These are phyloP conservation scores for Clarireedia paspali DNA, from an alignment of 2,329 filamentous ascomycete species.

Conservation along the genomic window DNA sequence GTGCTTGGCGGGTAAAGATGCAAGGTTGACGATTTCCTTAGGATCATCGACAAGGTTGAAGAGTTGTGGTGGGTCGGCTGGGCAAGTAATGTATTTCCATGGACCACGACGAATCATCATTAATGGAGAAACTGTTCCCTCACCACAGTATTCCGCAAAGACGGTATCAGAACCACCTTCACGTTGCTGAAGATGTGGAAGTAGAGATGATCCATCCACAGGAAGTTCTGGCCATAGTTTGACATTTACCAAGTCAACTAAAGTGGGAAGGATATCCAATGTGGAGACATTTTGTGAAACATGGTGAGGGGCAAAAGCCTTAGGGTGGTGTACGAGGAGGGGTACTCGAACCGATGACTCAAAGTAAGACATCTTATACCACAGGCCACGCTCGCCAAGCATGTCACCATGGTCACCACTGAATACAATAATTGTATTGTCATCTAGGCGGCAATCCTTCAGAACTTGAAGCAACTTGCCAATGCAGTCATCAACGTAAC, in stretches of 20 bases:
- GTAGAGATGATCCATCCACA: conserved; percentile 75
- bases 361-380: conserved; percentile 98
- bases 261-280: conserved; percentile 80
- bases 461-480: conserved; percentile 73
- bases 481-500: conserved; percentile 89
- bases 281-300: conserved; percentile 83
- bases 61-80: conserved; percentile 75
- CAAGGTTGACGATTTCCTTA: conserved; percentile 32
- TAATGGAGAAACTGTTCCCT: conserved; percentile 79
- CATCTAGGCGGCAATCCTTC: conserved; percentile 69
- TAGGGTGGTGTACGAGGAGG: conserved; percentile 74
- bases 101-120: conserved; percentile 88
- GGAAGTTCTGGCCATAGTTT: conserved; percentile 64
- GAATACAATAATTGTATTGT: conserved; percentile 88
- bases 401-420: conserved; percentile 93
- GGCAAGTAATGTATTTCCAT: conserved; percentile 88
- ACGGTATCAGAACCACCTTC: conserved; percentile 71
- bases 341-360: conserved; percentile 87
- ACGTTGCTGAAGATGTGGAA: conserved; percentile 65
- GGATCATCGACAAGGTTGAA: conserved; percentile 68
- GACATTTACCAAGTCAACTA: conserved; percentile 73
- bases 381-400: conserved; percentile 84
- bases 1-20: conserved; percentile 32
- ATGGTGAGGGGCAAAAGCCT: conserved; percentile 65
- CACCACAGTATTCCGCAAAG: conserved; percentile 92